These are phyloP conservation scores for Aspergillus sergii DNA, from an alignment of 2,329 filamentous ascomycete species.

Conservation along the genomic window DNA sequence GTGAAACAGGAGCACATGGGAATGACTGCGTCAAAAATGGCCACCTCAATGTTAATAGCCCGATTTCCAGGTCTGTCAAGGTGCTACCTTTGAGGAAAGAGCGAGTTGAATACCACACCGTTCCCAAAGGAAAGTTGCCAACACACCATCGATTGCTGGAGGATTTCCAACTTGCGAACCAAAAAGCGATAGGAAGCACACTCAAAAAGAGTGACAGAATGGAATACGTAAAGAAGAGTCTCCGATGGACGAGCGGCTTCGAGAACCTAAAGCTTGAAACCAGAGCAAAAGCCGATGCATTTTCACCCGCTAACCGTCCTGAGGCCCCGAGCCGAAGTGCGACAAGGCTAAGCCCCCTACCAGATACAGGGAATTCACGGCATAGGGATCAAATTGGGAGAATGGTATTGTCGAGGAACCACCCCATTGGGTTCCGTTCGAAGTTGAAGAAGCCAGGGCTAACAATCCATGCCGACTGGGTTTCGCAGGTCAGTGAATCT, in stretches of 20 bases:
- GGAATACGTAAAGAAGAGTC: not conserved
- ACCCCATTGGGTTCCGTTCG: not conserved
- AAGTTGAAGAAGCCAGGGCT: conserved; percentile 10
- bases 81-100: not conserved
- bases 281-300: not conserved
- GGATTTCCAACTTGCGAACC: not conserved
- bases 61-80: not conserved
- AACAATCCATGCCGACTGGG: conserved; percentile 6
- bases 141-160: not conserved
- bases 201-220: not conserved
- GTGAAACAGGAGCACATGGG: not conserved
- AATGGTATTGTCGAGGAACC: conserved; percentile 17
- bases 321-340: not conserved
- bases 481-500: conserved; percentile 25
- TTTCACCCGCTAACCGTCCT: not conserved
- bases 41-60: no score
- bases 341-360: not conserved
- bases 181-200: not conserved
- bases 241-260: conserved; percentile 9
- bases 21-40: not conserved
- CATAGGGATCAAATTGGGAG: conserved; percentile 9
- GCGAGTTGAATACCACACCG: not conserved
- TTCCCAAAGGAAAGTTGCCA: not conserved
- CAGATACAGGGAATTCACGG: not conserved
- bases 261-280: conserved; percentile 6